Base-by-base conservation (phyloP, 352 stramenopile species). In the Pythium scleroteichum region DNA sequence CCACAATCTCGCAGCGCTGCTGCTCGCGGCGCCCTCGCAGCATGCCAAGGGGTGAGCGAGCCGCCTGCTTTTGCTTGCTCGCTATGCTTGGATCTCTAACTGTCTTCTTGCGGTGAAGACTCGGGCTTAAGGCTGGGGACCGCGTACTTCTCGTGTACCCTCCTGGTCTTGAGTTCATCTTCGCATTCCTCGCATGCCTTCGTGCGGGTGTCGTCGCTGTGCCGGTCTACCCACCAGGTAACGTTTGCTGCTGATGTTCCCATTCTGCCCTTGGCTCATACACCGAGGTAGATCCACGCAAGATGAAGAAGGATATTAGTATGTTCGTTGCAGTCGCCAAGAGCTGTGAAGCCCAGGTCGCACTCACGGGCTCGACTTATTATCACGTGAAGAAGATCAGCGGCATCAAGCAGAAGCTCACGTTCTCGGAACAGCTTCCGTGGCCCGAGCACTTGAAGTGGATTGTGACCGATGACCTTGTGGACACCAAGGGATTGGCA, bases 111-210 rank as follows among this genome's bases (percentile, higher is more conserved):
- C 5, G 29, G 10, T 5, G 29, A 35, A 92, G 85, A 33, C 53
- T 92, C 32, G 78, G 76, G 1, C 45, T 94, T 14, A 75, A 84
- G 44, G 60, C 71, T 20, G 92, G 85, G 10, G 83, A 95, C 42
- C 84, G 81, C 33, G 91, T 97, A 19, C 69, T 99, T 35, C 81
- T 99, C 22, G 96, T 99, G 26, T 99, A 99, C 67, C 95, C 97
- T 26, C 98, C 98, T 9, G 96, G 87, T 0, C 79, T 99, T 10
- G 94, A 99, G 52, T 99, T 99, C 63, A 98, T 99, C 26, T 75
- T 99, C 24, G 81, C 95, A 2, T 99, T 99, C 64, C 62, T 99
- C 13, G 96, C 94, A 0, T 99, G 97, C 71, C 65, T 99, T 22
- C 91, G 89, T 19, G 88, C 88, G 14, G 91, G 92, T 29, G 71